Conservation (phyloP, 768 basidiomycete species). For the Boletus rufocinnamomeus region DNA sequence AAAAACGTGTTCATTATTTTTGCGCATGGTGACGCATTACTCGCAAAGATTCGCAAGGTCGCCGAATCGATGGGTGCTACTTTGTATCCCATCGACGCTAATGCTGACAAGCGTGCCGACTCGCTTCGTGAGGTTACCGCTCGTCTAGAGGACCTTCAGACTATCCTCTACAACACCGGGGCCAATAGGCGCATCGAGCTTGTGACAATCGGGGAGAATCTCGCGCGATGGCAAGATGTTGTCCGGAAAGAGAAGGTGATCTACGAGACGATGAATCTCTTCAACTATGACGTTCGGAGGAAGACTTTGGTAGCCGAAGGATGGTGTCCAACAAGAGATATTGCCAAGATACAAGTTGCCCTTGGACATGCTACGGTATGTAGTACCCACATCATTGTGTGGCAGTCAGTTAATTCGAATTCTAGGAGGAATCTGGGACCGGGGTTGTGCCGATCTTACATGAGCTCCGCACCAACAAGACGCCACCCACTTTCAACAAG, state of each 20-base stretch:
- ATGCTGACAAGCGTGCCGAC: constrained; percentile 88
- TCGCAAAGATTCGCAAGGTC: constrained; percentile 96
- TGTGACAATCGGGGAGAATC: constrained; percentile 76
- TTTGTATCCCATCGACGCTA: constrained; percentile 93
- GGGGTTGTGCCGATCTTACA: constrained; percentile 90
- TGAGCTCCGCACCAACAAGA: constrained; percentile 85
- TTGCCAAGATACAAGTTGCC: constrained; percentile 80
- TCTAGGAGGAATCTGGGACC: constrained; percentile 88
- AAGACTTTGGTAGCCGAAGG: constrained; percentile 97
- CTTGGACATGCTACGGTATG: constrained; percentile 83
- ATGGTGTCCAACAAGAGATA: constrained; percentile 95
- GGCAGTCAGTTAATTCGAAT: background rate
- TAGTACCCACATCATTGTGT: background rate
- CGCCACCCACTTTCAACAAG: constrained; percentile 92
- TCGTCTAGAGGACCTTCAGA: constrained; percentile 90
- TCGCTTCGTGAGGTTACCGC: constrained; percentile 85
- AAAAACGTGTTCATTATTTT: constrained; percentile 99
- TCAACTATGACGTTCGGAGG: constrained; percentile 90
- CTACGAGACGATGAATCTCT: constrained; percentile 92
- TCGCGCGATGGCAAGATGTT: constrained; percentile 91
- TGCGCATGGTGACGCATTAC: constrained; percentile 89
- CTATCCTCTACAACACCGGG: constrained; percentile 87
- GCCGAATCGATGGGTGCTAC: constrained; percentile 99
- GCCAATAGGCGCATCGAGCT: constrained; percentile 81
- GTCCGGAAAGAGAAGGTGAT: constrained; percentile 95